Base-by-base conservation (phyloP, 1,284 basidiomycete genomes). In the Rhodofomes roseus region DNA sequence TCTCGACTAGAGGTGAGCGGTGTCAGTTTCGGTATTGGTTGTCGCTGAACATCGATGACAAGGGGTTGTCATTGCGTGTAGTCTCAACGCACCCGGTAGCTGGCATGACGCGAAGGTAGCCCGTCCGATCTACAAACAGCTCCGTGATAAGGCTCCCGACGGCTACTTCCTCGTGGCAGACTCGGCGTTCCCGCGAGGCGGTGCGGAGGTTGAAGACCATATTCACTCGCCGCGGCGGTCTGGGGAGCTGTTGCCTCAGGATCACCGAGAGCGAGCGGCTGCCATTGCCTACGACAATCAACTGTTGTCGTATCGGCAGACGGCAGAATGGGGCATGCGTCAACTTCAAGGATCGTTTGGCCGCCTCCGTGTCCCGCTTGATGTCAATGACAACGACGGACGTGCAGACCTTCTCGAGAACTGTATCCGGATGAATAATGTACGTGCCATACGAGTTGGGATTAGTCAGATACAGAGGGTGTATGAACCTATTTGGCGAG, bases 21-120 rank as follows among this genome's bases (percentile, higher is more conserved):
- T 11, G 25, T 22, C 8, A 37, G n/a, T n/a, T 3, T 7, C 25
- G 4, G 18, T 22, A 4, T 40, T n/a, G 23, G 34, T n/a, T 20
- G 8, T 8, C 50, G 52, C 29, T 36, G 20, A 20, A n/a, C n/a
- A n/a, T n/a, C 40, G 2, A 18, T 41, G 20, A 9, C 1, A 11
- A 70, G 53, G 70, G 50, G 44, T 64, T 4, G 72, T 80, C 16
- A 76, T 80, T 65, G 68, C 62, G 9, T 63, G 60, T 7, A 59
- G 64, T 5, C 41, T 76, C 36, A 81, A 81, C 68, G 70, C 74
- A 0, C 79, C 78, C 4, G 78, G 79, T 0, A 81, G 79, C 57
- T 82, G 80, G 81, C 79, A 81, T 67, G 75, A 81, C 63, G 70
- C 79, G 3, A 66, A 64, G 20, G 71, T 81, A 55, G 75, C 78